Evolutionary conservation across 1,284 basidiomycete species (phyloP).

Genomic region (Trichosporon sp.): DNA sequence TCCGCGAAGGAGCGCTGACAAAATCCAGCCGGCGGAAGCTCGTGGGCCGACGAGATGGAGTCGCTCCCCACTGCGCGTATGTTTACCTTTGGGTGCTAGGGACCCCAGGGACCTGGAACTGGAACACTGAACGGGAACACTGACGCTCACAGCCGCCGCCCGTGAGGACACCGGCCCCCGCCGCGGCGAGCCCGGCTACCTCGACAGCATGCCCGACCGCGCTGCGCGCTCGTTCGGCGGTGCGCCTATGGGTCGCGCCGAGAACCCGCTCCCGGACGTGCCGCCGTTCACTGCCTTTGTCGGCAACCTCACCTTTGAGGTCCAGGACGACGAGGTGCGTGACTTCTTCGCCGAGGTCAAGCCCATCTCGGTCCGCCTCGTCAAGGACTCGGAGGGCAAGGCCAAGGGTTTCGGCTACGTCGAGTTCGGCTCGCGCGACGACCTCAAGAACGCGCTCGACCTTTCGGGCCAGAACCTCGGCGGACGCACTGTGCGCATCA

Average conservation of each 20-base stretch:
- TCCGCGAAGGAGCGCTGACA: conserved; percentile 12
- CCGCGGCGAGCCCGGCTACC: conserved; percentile 56
- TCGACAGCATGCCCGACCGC: conserved; percentile 57
- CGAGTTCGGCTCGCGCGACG: conserved; percentile 83
- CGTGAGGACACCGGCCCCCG: conserved; percentile 51
- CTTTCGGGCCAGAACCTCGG: conserved; percentile 67
- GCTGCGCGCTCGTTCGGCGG: conserved; percentile 38
- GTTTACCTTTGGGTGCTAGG: conserved; percentile 26
- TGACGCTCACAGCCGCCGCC: conserved; percentile 52
- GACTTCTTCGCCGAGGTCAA: conserved; percentile 69
- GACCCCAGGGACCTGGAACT: conserved; percentile 15
- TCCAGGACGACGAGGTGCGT: conserved; percentile 78
- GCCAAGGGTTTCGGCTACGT: conserved; percentile 98
- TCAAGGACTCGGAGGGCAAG: conserved; percentile 85
- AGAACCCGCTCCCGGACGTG: conserved; percentile 88
- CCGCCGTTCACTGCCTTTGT: conserved; percentile 96
- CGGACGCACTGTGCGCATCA: conserved; percentile 80
- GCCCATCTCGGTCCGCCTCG: conserved; percentile 86
- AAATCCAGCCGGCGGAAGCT: conserved; percentile 8
- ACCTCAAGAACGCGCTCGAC: conserved; percentile 76
- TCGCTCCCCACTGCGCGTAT: conserved; percentile 28
- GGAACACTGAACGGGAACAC: neutral
- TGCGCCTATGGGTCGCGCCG: conserved; percentile 70
- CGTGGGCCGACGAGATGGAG: conserved; percentile 30
- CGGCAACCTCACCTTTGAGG: conserved; percentile 93